Conservation (phyloP, 768 basidiomycete species). For the Mrakia gelida region DNA sequence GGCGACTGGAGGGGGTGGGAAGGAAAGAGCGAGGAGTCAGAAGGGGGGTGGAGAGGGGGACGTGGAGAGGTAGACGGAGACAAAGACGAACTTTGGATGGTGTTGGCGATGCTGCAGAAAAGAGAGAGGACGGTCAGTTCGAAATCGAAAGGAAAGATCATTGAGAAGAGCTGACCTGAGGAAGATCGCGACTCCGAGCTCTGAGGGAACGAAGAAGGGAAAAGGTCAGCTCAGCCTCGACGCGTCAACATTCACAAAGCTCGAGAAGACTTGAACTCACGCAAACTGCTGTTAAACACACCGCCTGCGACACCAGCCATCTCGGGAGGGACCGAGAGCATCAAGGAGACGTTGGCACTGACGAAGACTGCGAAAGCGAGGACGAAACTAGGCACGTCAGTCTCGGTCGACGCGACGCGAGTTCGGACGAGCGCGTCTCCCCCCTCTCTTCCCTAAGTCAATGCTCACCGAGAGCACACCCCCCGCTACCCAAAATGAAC, state of each 20-base stretch:
- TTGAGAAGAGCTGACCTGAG: neutral
- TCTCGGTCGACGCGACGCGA: too few species aligned
- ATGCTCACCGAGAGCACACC: neutral
- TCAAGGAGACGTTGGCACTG: neutral
- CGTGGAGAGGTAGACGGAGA: neutral
- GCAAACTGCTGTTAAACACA: neutral
- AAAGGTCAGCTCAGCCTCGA: neutral
- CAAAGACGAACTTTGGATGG: neutral
- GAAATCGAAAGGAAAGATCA: too few species aligned
- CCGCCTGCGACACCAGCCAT: neutral
- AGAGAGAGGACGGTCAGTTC: too few species aligned
- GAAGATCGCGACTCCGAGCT: conserved; percentile 1
- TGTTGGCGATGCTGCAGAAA: neutral
- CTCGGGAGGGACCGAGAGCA: neutral
- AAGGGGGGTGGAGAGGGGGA: neutral
- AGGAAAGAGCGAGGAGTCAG: neutral
- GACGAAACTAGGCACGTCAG: neutral
- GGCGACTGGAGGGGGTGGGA: too few species aligned
- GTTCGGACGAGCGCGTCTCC: neutral
- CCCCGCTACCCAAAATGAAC: neutral
- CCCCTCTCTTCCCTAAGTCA: too few species aligned
- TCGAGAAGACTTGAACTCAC: neutral
- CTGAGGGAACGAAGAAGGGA: neutral
- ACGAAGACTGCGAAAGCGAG: neutral
- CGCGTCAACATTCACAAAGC: neutral